A percentile compares a stretch with the other conserved stretches of the same genome.
These are phyloP conservation scores for Coemansia sp. DNA, from an alignment of 192 early-diverging fungal species.

Conservation along the genomic window DNA sequence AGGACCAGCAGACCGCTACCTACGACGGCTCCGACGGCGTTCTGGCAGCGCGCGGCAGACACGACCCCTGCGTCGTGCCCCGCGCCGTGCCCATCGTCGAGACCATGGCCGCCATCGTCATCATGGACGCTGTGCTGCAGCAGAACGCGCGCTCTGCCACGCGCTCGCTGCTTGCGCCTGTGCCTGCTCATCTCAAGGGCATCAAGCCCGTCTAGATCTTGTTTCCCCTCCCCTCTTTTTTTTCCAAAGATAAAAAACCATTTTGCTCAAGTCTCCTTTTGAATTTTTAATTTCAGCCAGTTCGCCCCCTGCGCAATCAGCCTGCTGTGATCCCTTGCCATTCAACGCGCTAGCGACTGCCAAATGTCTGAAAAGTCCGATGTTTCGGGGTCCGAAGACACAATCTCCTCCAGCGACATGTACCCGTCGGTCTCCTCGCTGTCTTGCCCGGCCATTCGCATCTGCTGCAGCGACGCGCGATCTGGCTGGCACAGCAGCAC, in stretches of 20 bases:
- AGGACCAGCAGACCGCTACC: constrained; percentile 84
- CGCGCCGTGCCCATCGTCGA: constrained; percentile 98
- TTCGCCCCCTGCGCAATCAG: not conserved
- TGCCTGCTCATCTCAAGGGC: constrained; percentile 41
- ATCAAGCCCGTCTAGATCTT: constrained; percentile 44
- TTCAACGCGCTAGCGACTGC: not conserved
- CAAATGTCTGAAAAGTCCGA: constrained; percentile 24
- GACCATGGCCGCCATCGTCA: constrained; percentile 88
- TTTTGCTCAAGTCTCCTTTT: not conserved
- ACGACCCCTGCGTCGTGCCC: constrained; percentile 97
- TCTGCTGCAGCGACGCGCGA: not conserved
- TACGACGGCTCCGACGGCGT: constrained; percentile 82
- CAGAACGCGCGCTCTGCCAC: constrained; percentile 49
- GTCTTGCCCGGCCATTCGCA: not conserved
- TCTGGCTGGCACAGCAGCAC: constrained; percentile 33
- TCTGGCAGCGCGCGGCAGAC: constrained; percentile 89
- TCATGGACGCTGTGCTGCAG: constrained; percentile 80
- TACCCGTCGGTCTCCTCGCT: constrained; percentile 15
- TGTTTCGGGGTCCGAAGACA: constrained; percentile 36
- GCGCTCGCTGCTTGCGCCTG: constrained; percentile 30
- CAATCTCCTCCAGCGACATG: constrained; percentile 39
- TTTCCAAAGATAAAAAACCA: not conserved
- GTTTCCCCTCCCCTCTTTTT: not conserved
- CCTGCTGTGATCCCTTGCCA: not conserved
- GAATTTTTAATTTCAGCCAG: too few relatives aligned